phyloP scores from a whole-genome alignment of 805 yeast species.

The Peterozyma toletana region DNA sequence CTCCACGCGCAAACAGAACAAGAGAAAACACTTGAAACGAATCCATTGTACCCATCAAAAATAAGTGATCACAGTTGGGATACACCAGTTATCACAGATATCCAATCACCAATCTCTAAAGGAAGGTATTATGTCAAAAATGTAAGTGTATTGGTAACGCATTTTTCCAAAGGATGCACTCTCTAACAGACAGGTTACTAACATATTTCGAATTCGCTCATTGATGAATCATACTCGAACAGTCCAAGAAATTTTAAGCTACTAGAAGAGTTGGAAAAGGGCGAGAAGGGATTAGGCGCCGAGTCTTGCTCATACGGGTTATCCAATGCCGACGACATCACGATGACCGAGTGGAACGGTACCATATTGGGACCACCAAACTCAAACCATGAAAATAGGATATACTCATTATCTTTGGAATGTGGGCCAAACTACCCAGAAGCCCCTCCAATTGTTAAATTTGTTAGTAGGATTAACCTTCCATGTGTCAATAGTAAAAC shows the following conservation, averaged over 20 bases:
- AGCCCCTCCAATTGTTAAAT: constrained; percentile 75
- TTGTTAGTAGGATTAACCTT: constrained; percentile 77
- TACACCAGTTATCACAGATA: too few species aligned
- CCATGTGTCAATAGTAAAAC: constrained; percentile 74
- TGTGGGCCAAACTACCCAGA: constrained; percentile 88
- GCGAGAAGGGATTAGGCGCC: constrained; percentile 96
- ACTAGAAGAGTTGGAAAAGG: constrained; percentile 94
- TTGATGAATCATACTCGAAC: background rate
- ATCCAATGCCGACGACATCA: constrained; percentile 81
- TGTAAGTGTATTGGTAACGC: background rate
- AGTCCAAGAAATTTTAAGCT: constrained; percentile 93
- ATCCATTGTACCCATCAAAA: too few species aligned
- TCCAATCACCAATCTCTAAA: too few species aligned
- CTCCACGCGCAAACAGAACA: too few species aligned
- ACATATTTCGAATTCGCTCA: too few species aligned
- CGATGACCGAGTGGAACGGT: constrained; percentile 96
- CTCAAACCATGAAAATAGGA: constrained; percentile 81
- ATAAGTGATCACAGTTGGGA: too few species aligned
- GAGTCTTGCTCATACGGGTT: constrained; percentile 96
- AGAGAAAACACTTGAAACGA: too few species aligned
- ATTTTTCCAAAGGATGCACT: too few species aligned
- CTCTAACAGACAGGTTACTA: too few species aligned
- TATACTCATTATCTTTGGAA: constrained; percentile 72
- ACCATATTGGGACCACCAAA: constrained; percentile 94
- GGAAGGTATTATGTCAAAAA: constrained; percentile 5